Evolutionary conservation across 805 yeast genomes (phyloP), one percentile per base, ranked within the genome.

Genomic region (Priceomyces melissophilus): DNA sequence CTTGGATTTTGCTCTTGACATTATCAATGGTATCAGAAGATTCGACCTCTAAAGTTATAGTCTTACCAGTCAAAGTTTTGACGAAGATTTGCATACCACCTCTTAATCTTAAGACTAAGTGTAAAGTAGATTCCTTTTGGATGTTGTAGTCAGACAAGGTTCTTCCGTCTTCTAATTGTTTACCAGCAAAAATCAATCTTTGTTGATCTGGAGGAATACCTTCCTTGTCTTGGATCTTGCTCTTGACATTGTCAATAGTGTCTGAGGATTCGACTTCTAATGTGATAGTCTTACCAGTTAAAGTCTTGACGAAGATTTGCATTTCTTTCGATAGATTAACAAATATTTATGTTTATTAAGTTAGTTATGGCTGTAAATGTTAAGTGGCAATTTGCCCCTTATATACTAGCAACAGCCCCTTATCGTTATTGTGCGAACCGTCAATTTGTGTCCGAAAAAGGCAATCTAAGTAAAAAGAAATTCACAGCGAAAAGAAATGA

Each of bases 191-290:
- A 82, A 91, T 91, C 67, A 91, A 85, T 81, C 99, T 88, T 80
- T 91, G 98, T 76, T 91, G 98, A 76, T 91, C 97, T 67, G 98
- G 97, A 73, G 98, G 98, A 59, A 91, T 91, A 70, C 97, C 97
- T 76, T 91, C 98, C 82, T 90, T 88, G 78, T 88, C 96, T 79
- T 87, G 96, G 66, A 90, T 89, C 81, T 89, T 89, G 61, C 95
- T 77, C 79, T 88, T 90, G 76, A 90, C 96, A 62, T 87, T 88
- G 80, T 89, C 96, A 66, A 91, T 88, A 50, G 96, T 88, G 80
- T 90, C 97, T 46, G 96, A 87, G 50, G 97, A 88, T 78, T 90
- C 96, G 55, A 89, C 97, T 78, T 90, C 97, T 55, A 90, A 82
- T 69, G 97, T 90, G 47, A 78, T 77, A 32, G 82, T 78, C 66